Evolutionary conservation across 1,139 yeast species (phyloP).

Genomic region (Arxiozyma heterogenica): DNA sequence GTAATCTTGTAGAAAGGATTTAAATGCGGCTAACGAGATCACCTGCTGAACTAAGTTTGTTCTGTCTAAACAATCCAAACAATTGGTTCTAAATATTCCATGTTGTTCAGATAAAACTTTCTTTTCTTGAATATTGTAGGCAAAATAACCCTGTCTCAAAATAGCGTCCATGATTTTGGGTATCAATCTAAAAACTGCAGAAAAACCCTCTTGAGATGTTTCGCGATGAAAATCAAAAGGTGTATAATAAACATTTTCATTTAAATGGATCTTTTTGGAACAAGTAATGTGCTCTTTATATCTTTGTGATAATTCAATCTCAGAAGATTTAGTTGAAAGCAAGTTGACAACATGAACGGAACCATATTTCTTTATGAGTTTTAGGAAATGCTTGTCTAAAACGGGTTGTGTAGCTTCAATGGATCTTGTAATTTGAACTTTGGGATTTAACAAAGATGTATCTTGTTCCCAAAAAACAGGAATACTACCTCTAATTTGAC

Average conservation of each 20-base stretch:
- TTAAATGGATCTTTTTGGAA: slow-evolving; percentile 31
- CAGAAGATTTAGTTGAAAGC: slow-evolving; percentile 70
- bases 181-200: slow-evolving; percentile 66
- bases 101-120: slow-evolving; percentile 60
- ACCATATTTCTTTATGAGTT: slow-evolving; percentile 66
- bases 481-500: slow-evolving; percentile 87
- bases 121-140: slow-evolving; percentile 45
- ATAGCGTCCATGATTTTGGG: slow-evolving; percentile 57
- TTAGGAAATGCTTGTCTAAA: slow-evolving; percentile 71
- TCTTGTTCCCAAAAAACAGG: slow-evolving; percentile 99
- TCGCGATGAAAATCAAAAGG: slow-evolving; percentile 93
- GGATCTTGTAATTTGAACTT: slow-evolving; percentile 84
- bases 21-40: slow-evolving; percentile 60
- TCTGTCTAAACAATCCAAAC: slow-evolving; percentile 90
- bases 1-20: slow-evolving; percentile 51
- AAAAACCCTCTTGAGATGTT: slow-evolving; percentile 80
- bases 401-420: slow-evolving; percentile 89
- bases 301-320: slow-evolving; percentile 60
- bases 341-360: slow-evolving; percentile 80
- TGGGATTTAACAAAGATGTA: slow-evolving; percentile 65
- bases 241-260: slow-evolving; percentile 50
- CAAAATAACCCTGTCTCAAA: slow-evolving; percentile 71
- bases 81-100: slow-evolving; percentile 88
- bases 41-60: slow-evolving; percentile 91
- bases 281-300: slow-evolving; percentile 46